Evolutionary conservation across 2,329 filamentous ascomycete genomes (phyloP).

Genomic region (Fusarium redolens): DNA sequence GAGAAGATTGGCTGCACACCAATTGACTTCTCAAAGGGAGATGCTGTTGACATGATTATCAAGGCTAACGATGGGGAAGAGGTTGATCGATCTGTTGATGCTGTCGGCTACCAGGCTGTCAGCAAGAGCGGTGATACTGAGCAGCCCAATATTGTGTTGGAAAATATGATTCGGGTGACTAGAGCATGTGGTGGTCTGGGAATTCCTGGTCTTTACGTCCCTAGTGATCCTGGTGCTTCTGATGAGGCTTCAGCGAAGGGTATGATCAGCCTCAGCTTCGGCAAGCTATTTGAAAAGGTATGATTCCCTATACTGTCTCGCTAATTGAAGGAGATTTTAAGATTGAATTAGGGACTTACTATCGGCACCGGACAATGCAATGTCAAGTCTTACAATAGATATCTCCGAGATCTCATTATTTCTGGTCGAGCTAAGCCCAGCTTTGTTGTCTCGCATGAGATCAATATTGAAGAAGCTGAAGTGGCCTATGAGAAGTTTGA

Average conservation of each 20-base stretch:
- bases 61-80: constrained; percentile 68
- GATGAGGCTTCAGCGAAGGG: constrained; percentile 71
- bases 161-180: constrained; percentile 72
- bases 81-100: constrained; percentile 74
- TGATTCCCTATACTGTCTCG: rapidly evolving
- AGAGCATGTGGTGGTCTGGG: constrained; percentile 70
- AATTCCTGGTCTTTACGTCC: constrained; percentile 66
- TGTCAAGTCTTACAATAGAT: constrained; percentile 75
- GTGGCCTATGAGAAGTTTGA: constrained; percentile 74
- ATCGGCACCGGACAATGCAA: constrained; percentile 74
- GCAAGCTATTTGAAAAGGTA: constrained; percentile 75
- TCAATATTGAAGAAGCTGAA: constrained; percentile 70
- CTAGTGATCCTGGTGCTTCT: constrained; percentile 69
- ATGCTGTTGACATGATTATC: constrained; percentile 71
- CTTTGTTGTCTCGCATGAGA: constrained; percentile 74
- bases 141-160: constrained; percentile 71
- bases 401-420: constrained; percentile 73
- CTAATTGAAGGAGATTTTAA: neutral
- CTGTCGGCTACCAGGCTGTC: constrained; percentile 74
- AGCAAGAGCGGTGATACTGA: constrained; percentile 66
- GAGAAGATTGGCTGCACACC: constrained; percentile 71
- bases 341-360: constrained; percentile 60
- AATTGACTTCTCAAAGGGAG: constrained; percentile 69
- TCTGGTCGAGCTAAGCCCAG: constrained; percentile 72
- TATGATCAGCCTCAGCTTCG: constrained; percentile 72